Evolutionary conservation across 257 asterid species (phyloP).

Genomic region (Echites panduratus): DNA sequence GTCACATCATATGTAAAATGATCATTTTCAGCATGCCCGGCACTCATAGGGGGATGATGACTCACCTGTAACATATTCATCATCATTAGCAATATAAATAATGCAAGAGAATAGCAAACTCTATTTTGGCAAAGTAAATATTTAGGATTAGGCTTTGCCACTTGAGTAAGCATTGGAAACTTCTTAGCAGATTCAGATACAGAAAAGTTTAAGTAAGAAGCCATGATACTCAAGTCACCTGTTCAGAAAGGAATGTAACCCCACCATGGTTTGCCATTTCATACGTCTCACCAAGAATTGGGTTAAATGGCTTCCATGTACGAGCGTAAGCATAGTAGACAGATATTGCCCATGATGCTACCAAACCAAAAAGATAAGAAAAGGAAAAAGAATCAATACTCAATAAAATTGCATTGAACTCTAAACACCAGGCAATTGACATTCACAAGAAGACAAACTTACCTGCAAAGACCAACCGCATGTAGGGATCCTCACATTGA

Average conservation of each 20-base stretch:
- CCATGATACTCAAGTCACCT: constrained; percentile 36
- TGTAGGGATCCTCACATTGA: constrained; percentile 89
- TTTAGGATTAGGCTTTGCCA: neutral
- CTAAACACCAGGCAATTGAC: neutral
- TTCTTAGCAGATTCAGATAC: neutral
- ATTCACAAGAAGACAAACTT: constrained; percentile 13
- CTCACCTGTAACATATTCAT: constrained; percentile 29
- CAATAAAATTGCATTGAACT: neutral
- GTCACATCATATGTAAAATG: constrained; percentile 85
- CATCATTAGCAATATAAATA: neutral
- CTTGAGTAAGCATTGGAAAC: neutral
- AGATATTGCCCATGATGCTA: constrained; percentile 95
- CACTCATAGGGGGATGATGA: constrained; percentile 99
- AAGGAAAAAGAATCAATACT: neutral
- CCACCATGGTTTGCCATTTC: constrained; percentile 89
- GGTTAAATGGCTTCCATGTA: constrained; percentile 99
- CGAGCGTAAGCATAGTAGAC: constrained; percentile 90
- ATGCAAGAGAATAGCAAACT: neutral
- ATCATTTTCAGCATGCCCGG: constrained; percentile 93
- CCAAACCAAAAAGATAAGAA: constrained; percentile 17
- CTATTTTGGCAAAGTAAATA: neutral
- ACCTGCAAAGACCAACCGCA: constrained; percentile 87
- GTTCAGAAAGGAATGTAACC: constrained; percentile 82
- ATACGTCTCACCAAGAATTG: constrained; percentile 96
- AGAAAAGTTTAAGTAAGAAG: neutral